These are phyloP conservation scores for Ceratocystiopsis sp. DNA, from an alignment of 2,329 filamentous ascomycete genomes.

Conservation along the genomic window DNA sequence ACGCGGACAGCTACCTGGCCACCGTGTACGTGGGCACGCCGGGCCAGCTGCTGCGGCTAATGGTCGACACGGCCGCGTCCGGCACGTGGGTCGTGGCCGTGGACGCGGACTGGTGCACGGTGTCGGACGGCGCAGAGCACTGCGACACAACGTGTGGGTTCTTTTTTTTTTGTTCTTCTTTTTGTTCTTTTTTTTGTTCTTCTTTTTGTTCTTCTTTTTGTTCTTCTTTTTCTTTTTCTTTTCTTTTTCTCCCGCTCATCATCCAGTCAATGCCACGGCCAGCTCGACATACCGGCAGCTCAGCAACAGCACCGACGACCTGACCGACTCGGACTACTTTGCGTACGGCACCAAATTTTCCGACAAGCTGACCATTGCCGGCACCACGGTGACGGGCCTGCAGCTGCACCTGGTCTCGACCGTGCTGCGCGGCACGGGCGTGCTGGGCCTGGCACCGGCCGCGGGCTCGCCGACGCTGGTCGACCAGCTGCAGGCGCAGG, in stretches of 20 bases:
- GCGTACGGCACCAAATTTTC: conserved; percentile 38
- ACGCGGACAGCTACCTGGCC: conserved; percentile 28
- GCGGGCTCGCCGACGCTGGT: conserved; percentile 43
- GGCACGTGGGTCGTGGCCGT: conserved; percentile 39
- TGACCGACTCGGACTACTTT: conserved; percentile 42
- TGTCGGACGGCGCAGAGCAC: no score
- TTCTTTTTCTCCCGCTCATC: conserved; percentile 26
- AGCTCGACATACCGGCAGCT: conserved; percentile 33
- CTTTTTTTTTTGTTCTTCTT: no score
- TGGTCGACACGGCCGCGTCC: conserved; percentile 46
- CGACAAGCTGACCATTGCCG: conserved; percentile 36
- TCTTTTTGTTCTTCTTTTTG: no score
- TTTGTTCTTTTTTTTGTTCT: no score
- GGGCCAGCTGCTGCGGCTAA: conserved; percentile 32
- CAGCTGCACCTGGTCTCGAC: conserved; percentile 36
- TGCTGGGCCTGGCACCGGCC: conserved; percentile 38
- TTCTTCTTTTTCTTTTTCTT: no score
- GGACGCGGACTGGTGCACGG: conserved; percentile 18
- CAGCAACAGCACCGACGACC: conserved; percentile 30
- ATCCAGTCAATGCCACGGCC: conserved; percentile 17
- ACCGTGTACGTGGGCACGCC: conserved; percentile 43
- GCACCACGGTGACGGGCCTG: conserved; percentile 29
- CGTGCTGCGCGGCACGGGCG: conserved; percentile 33
- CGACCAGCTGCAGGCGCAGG: conserved; percentile 43
- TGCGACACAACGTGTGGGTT: no score